These are phyloP conservation scores for Lipomyces anomalus DNA, from an alignment of 805 yeast genomes.

Conservation along the genomic window DNA sequence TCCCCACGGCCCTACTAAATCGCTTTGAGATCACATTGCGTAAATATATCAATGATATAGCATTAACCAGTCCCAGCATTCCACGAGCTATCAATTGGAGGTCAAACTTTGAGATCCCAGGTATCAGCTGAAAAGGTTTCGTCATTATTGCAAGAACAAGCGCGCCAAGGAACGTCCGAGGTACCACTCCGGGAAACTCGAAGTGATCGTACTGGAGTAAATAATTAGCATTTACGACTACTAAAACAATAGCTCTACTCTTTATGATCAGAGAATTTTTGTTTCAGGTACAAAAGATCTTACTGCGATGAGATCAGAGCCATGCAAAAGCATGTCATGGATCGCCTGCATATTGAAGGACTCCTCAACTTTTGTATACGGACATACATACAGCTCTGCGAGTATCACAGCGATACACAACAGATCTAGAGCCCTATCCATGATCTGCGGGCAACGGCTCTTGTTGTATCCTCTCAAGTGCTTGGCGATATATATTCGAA, in stretches of 20 bases:
- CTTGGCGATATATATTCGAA: too few species aligned
- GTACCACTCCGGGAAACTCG: conserved; percentile 82
- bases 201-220: conserved; percentile 65
- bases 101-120: neutral
- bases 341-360: conserved; percentile 87
- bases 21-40: conserved; percentile 37
- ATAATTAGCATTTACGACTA: too few species aligned
- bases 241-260: conserved; percentile 5
- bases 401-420: conserved; percentile 44
- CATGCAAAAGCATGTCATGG: conserved; percentile 69
- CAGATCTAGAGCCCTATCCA: conserved; percentile 33
- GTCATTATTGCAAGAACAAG: conserved; percentile 45
- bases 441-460: conserved; percentile 6
- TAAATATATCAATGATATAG: conserved; percentile 45
- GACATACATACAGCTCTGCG: conserved; percentile 53
- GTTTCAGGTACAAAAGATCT: neutral
- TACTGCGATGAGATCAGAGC: conserved; percentile 37
- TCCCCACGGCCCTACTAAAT: conserved; percentile 26
- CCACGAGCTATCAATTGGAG: conserved; percentile 53
- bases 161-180: conserved; percentile 77
- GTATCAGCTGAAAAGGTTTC: conserved; percentile 33
- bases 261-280: neutral
- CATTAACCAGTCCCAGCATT: conserved; percentile 59
- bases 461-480: too few species aligned
- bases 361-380: conserved; percentile 90